Conservation (phyloP, 371 early-diverging fungal species). For the Apophysomyces ossiformis region DNA sequence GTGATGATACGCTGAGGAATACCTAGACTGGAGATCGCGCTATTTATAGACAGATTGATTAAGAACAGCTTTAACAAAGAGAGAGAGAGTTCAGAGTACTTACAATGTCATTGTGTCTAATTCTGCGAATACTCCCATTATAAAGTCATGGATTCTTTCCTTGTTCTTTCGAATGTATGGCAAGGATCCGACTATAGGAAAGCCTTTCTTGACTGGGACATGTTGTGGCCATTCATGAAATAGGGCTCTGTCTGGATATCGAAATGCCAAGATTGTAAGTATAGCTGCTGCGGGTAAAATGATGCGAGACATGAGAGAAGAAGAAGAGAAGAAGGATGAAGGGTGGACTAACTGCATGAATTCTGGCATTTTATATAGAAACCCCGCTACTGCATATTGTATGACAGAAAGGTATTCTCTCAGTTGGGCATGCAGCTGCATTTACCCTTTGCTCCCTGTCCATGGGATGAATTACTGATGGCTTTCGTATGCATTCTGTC, state of each 20-base stretch:
- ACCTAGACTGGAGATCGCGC: conserved; percentile 32
- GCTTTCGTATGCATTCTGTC: no score
- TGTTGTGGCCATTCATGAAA: conserved; percentile 26
- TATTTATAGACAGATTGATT: neutral
- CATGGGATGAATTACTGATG: no score
- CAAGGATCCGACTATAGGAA: conserved; percentile 30
- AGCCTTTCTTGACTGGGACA: conserved; percentile 19
- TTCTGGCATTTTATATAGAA: neutral
- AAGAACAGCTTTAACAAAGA: neutral
- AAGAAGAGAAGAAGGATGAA: neutral
- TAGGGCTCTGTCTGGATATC: conserved; percentile 32
- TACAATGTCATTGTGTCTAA: conserved; percentile 34
- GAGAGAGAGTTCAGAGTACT: neutral
- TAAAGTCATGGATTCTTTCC: conserved; percentile 28
- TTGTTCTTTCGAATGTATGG: conserved; percentile 13
- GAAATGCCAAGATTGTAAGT: conserved; percentile 24
- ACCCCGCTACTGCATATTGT: neutral
- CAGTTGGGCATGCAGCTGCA: no score
- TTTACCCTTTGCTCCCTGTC: no score
- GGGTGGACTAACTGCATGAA: neutral
- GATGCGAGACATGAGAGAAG: neutral
- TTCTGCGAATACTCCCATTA: conserved; percentile 15
- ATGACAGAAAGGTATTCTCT: no score
- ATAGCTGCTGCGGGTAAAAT: conserved; percentile 7
- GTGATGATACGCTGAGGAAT: conserved; percentile 30